These are phyloP conservation scores for Paracorniculantispora psalliotae DNA, from an alignment of 2,329 filamentous ascomycete genomes.

Conservation along the genomic window DNA sequence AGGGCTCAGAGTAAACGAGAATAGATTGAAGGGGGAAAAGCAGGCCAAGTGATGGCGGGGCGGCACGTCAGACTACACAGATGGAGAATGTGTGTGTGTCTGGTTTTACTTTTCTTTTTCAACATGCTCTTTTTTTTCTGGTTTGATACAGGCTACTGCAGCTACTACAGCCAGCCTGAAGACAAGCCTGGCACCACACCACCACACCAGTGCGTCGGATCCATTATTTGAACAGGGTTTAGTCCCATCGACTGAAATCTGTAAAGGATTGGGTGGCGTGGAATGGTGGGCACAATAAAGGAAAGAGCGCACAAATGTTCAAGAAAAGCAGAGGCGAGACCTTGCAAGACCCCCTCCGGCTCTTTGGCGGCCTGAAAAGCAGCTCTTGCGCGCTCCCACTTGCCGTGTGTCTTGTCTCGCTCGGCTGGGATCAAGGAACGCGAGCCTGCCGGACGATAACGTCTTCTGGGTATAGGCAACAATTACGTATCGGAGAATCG, in stretches of 20 bases:
- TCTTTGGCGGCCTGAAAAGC: background rate
- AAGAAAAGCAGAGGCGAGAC: background rate
- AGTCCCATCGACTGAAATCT: slow-evolving; percentile 10
- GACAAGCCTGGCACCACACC: slow-evolving; percentile 3
- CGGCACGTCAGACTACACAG: slow-evolving; percentile 6
- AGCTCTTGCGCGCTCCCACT: background rate
- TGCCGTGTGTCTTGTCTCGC: background rate
- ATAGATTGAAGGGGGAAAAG: background rate
- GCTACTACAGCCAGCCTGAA: background rate
- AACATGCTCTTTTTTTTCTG: background rate
- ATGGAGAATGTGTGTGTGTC: background rate
- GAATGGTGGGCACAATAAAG: background rate
- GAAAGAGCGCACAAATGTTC: background rate
- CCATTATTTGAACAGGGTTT: slow-evolving; percentile 11
- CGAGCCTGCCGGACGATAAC: background rate
- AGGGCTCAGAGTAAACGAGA: background rate
- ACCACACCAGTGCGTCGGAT: slow-evolving; percentile 6
- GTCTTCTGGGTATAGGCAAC: background rate
- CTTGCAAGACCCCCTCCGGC: background rate
- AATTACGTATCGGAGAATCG: background rate
- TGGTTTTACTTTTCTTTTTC: background rate
- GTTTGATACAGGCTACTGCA: slow-evolving; percentile 4
- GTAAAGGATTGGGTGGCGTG: slow-evolving; percentile 7
- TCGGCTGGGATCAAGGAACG: background rate
- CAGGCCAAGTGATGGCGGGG: background rate